A percentile compares a stretch with the other conserved stretches of the same genome.
These are phyloP conservation scores for Huntiella bhutanensis DNA, from an alignment of 2,329 filamentous ascomycete species.

Conservation along the genomic window DNA sequence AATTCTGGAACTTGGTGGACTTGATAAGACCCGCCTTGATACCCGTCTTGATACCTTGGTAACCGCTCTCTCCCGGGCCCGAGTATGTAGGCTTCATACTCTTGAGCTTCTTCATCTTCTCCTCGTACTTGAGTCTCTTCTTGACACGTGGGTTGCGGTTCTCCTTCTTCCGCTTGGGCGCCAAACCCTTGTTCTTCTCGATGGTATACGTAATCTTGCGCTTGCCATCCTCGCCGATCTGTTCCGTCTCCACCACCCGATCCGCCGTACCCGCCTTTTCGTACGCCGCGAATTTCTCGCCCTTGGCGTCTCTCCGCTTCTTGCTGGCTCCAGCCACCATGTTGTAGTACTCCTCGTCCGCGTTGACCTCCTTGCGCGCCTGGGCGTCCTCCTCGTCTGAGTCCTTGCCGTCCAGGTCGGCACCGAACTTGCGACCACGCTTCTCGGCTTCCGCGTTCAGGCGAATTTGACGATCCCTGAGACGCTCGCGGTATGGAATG, in stretches of 20 bases:
- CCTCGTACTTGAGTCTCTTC: slow-evolving; percentile 91
- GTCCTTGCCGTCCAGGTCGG: slow-evolving; percentile 48
- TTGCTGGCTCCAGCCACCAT: slow-evolving; percentile 54
- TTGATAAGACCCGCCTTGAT: slow-evolving; percentile 88
- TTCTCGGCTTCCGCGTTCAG: slow-evolving; percentile 78
- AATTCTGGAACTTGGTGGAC: slow-evolving; percentile 64
- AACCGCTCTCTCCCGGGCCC: slow-evolving; percentile 66
- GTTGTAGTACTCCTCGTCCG: slow-evolving; percentile 76
- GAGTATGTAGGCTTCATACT: slow-evolving; percentile 75
- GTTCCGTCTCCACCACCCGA: slow-evolving; percentile 44
- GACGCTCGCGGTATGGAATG: slow-evolving; percentile 72
- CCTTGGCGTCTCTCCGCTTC: slow-evolving; percentile 57
- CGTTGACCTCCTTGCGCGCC: slow-evolving; percentile 33
- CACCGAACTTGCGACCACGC: slow-evolving; percentile 48
- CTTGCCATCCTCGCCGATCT: slow-evolving; percentile 67
- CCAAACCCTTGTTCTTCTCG: slow-evolving; percentile 91
- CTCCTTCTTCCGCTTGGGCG: slow-evolving; percentile 81
- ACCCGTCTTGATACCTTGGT: slow-evolving; percentile 81
- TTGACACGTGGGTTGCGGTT: slow-evolving; percentile 89
- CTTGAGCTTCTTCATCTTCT: slow-evolving; percentile 91
- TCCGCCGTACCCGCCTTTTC: slow-evolving; percentile 44
- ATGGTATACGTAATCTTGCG: slow-evolving; percentile 85
- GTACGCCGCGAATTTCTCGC: slow-evolving; percentile 34
- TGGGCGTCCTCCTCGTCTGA: slow-evolving; percentile 9
- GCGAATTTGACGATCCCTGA: slow-evolving; percentile 68